Evolutionary conservation across 1,284 basidiomycete genomes (phyloP).

Genomic region (Sporisorium sorghi): DNA sequence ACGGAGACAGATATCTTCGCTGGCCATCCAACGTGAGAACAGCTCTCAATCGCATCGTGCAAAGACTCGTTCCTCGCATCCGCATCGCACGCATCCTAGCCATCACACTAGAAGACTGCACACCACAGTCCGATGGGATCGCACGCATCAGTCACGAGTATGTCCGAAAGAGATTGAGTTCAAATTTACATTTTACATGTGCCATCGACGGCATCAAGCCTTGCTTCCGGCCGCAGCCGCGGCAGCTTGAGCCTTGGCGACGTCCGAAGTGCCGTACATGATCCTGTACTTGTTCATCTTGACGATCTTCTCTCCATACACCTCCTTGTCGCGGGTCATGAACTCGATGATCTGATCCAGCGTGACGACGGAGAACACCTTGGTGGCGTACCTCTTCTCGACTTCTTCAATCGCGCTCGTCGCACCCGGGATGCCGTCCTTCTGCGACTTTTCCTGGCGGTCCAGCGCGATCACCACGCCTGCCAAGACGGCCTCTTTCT

Average conservation of each 20-base stretch:
- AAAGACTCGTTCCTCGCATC: too few relatives aligned
- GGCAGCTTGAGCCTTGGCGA: slow-evolving; percentile 31
- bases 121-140: too few relatives aligned
- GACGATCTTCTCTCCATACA: slow-evolving; percentile 74
- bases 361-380: slow-evolving; percentile 80
- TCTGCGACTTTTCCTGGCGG: slow-evolving; percentile 84
- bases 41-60: too few relatives aligned
- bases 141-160: not conserved
- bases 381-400: slow-evolving; percentile 78
- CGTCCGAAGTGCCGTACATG: slow-evolving; percentile 76
- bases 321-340: slow-evolving; percentile 77
- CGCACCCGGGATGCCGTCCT: slow-evolving; percentile 68
- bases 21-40: too few relatives aligned
- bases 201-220: not conserved
- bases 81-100: too few relatives aligned
- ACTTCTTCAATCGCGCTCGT: slow-evolving; percentile 76
- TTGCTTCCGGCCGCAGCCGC: slow-evolving; percentile 10
- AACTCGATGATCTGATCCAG: slow-evolving; percentile 88
- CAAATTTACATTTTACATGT: not conserved
- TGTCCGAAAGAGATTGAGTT: not conserved
- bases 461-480: slow-evolving; percentile 93
- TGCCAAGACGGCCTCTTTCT: slow-evolving; percentile 72
- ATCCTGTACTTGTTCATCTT: slow-evolving; percentile 85
- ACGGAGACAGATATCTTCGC: too few relatives aligned
- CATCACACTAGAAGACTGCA: too few relatives aligned